phyloP scores from a whole-genome alignment of 2,329 filamentous ascomycete genomes.

The Lecanicillium sp. region DNA sequence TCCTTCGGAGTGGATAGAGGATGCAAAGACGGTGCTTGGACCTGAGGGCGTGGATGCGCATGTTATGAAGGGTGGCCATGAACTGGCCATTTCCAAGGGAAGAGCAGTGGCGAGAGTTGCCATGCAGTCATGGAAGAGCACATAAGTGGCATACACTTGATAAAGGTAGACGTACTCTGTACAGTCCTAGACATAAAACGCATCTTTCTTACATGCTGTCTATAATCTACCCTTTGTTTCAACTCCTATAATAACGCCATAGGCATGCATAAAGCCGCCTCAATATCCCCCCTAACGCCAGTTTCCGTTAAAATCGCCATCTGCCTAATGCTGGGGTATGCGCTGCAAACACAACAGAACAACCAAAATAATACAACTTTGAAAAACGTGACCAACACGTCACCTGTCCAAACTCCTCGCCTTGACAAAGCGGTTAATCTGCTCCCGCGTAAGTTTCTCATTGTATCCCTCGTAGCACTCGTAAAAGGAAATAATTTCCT shows the following conservation, averaged over 20 bases:
- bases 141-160: neutral
- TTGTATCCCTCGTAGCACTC: conserved; percentile 59
- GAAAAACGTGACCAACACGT: conserved; percentile 6
- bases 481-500: conserved; percentile 87
- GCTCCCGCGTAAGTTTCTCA: conserved; percentile 50
- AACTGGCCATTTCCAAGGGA: conserved; percentile 57
- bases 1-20: conserved; percentile 55
- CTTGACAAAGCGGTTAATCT: conserved; percentile 53
- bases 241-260: too few species aligned
- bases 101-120: conserved; percentile 44
- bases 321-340: neutral
- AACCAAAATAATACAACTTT: neutral
- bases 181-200: too few species aligned
- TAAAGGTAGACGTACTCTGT: neutral
- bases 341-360: neutral
- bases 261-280: too few species aligned
- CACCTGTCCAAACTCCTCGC: conserved; percentile 48
- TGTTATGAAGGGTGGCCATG: conserved; percentile 58
- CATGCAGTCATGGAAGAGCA: conserved; percentile 23
- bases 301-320: neutral
- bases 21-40: conserved; percentile 51
- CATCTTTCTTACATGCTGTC: too few species aligned
- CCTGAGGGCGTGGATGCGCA: conserved; percentile 47
- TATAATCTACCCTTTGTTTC: too few species aligned
- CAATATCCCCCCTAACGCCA: too few species aligned